Base-by-base conservation (phyloP, 2,329 filamentous ascomycete species). In the Xylariaceae sp. region DNA sequence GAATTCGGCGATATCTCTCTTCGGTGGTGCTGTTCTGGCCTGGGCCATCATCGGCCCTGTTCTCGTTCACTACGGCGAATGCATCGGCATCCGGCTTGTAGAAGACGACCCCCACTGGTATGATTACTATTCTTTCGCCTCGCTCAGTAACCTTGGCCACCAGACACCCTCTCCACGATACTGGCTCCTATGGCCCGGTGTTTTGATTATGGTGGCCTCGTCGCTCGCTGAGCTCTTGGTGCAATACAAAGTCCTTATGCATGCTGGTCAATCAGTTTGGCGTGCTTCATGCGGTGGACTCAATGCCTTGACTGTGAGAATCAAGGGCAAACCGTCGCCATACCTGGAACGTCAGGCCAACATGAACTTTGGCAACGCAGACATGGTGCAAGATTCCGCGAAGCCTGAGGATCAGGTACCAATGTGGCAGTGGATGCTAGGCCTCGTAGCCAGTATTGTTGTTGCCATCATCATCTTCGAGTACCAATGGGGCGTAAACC, bases 1-100 rank as follows among this genome's bases (percentile, higher is more conserved):
- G 54, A 82, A 83, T 64, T 74, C 77, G 31, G 75, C 78, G 38
- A 67, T 81, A 54, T 83, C 79, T 38, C 77, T 82, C 69, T 77
- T 82, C 45, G 68, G 59, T 27, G 80, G 81, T 30, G 75, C 73
- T 18, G 64, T 82, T 44, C 64, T 81, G 17, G 78, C 79, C 27
- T 82, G 79, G 78, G 71, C 57, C 44, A 52, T 83, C 52, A 81
- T 83, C 50, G 80, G 79, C 1, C 81, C 81, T 18, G 58, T 72
- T 14, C 74, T 83, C 10, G 76, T 83, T 4, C 71, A 75, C 61
- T 74, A 78, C 54, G 74, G 74, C 52, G 70, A 62, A 68, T 76
- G 56, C 71, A 74, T 71, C 62, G 78, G 62, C 36, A 57, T 58
- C 22, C 62, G 54, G 10, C 49, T 64, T 11, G 59, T 65, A 3